Percentiles rank a stretch among this genome's conserved stretches.
Conservation (phyloP, 2,329 filamentous ascomycete species). For the Fusarium buxicola region DNA sequence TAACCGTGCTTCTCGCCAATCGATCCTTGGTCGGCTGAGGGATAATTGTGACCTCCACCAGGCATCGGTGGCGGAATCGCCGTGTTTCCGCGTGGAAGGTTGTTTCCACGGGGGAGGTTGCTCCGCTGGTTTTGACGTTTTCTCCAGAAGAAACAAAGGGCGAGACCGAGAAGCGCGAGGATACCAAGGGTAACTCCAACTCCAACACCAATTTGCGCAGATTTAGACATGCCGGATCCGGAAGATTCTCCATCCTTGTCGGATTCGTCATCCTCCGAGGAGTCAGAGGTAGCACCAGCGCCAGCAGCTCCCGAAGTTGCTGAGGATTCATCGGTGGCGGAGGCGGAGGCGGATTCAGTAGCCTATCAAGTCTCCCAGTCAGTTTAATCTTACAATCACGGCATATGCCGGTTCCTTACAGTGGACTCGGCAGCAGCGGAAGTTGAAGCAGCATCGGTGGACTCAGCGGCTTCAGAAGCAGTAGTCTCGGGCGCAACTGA, state of each 20-base stretch:
- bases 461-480: slow-evolving; percentile 5
- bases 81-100: slow-evolving; percentile 48
- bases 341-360: slow-evolving; percentile 29
- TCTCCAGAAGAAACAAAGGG: slow-evolving; percentile 51
- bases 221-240: slow-evolving; percentile 43
- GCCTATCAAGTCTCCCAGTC: slow-evolving; percentile 26
- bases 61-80: slow-evolving; percentile 66
- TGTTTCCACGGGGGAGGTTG: slow-evolving; percentile 36
- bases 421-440: slow-evolving; percentile 14
- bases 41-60: slow-evolving; percentile 56
- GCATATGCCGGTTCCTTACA: slow-evolving; percentile 24
- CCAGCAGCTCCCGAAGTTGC: slow-evolving; percentile 25
- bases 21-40: slow-evolving; percentile 51
- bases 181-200: slow-evolving; percentile 58
- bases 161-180: slow-evolving; percentile 54
- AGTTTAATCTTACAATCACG: background rate
- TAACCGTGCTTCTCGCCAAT: slow-evolving; percentile 53
- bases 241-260: slow-evolving; percentile 34
- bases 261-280: slow-evolving; percentile 18
- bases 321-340: slow-evolving; percentile 28
- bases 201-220: slow-evolving; percentile 62
- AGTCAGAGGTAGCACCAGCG: slow-evolving; percentile 29
- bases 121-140: slow-evolving; percentile 48
- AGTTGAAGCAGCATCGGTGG: slow-evolving; percentile 3
- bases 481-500: slow-evolving; percentile 8